Base-by-base conservation (phyloP, 495 filamentous ascomycete species). In the Alectoria sarmentosa region DNA sequence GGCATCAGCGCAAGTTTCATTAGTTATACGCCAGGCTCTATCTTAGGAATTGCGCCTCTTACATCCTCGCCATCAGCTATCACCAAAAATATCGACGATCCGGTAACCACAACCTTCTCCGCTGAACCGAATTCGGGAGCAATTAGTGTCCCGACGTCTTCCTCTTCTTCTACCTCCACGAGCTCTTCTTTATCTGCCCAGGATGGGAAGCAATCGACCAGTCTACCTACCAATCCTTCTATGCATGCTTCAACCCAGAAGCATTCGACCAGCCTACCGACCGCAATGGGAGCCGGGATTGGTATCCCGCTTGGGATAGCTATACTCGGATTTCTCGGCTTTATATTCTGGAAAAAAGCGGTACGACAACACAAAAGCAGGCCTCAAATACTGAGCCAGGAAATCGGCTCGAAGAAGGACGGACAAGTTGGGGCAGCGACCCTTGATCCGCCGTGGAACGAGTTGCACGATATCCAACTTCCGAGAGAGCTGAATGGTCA, bases 401-500 rank as follows among this genome's bases (percentile, higher is more conserved):
- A n/a, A n/a, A n/a, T n/a, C n/a, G n/a, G n/a, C n/a, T n/a, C n/a
- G n/a, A n/a, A n/a, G n/a, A n/a, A n/a, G n/a, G n/a, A n/a, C n/a
- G n/a, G n/a, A n/a, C 37, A 17, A 3, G 4, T 44, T 21, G 2
- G 11, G 14, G 21, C 26, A 15, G 28, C 17, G n/a, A 23, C 36
- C 19, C 30, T 14, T 15, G 3, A 9, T 42, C 10, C 13, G 2
- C 4, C 1, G 1, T 6, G 0, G 13, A 21, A 3, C 0, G 62
- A 64, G 9, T 10, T 64, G 10, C 36, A 21, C 6, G 26, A 58
- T 32, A 17, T 52, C n/a, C 62, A 64, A 41, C 34, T 34, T 4
- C 34, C 62, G n/a, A 55, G 1, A 37, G 62, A 64, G 36, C 62
- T 64, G 13, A 52, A 64, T 8, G 44, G 21, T 4, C 2, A n/a